Conservation (phyloP, 2,329 filamentous ascomycete species). For the Colletotrichum eleusines region DNA sequence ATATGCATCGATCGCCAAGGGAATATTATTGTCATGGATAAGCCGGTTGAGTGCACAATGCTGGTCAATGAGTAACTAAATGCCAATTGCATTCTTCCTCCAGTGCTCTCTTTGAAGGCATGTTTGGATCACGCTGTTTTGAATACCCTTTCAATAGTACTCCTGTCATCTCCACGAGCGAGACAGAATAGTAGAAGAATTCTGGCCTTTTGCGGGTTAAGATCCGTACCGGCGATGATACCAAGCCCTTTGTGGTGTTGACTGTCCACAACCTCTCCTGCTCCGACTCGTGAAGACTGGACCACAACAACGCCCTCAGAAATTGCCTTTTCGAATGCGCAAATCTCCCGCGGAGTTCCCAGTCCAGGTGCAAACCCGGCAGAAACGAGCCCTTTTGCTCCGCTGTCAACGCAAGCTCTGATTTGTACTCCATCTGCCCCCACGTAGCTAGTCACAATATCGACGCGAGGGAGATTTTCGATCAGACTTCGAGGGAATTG, state of each 20-base stretch:
- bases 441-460: slow-evolving; percentile 23
- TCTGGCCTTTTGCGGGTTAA: slow-evolving; percentile 25
- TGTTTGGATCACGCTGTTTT: too few relatives aligned
- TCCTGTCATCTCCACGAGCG: background rate
- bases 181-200: slow-evolving; percentile 21
- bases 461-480: slow-evolving; percentile 8
- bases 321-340: slow-evolving; percentile 6
- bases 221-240: slow-evolving; percentile 13
- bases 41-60: too few relatives aligned
- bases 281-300: slow-evolving; percentile 19
- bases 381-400: slow-evolving; percentile 19
- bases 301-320: background rate
- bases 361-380: slow-evolving; percentile 17
- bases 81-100: too few relatives aligned
- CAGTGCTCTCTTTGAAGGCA: too few relatives aligned
- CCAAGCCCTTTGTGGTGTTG: background rate
- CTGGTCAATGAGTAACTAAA: too few relatives aligned
- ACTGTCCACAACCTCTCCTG: slow-evolving; percentile 22
- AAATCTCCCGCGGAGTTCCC: slow-evolving; percentile 10
- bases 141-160: background rate
- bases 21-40: too few relatives aligned
- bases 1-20: too few relatives aligned
- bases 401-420: background rate
- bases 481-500: background rate
- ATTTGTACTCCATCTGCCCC: slow-evolving; percentile 5